A percentile compares a stretch with the other conserved stretches of the same genome.
phyloP scores from a whole-genome alignment of 306 rosid species.

The Inga laurina region DNA sequence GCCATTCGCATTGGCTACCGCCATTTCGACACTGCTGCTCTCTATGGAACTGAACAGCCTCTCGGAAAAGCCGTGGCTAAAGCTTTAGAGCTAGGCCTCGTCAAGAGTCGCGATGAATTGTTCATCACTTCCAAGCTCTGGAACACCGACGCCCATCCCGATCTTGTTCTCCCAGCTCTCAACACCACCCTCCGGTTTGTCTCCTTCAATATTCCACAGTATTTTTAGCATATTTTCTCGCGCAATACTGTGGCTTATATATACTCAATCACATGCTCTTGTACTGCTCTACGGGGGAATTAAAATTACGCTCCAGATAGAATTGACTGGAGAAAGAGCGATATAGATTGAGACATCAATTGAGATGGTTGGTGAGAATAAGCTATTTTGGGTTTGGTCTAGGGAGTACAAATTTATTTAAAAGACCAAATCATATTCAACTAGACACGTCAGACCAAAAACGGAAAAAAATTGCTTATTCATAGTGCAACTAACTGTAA shows the following conservation, averaged over 20 bases:
- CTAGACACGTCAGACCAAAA: background rate
- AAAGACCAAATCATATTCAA: background rate
- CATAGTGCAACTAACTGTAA: background rate
- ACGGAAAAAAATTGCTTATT: background rate
- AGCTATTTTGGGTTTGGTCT: background rate
- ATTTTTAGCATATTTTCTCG: background rate
- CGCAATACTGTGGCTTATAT: background rate
- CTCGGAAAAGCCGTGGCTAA: slow-evolving; percentile 43
- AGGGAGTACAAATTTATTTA: background rate
- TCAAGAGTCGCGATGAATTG: slow-evolving; percentile 44
- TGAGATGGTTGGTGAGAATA: background rate
- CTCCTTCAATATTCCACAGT: background rate
- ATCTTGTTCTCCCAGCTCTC: slow-evolving; percentile 56
- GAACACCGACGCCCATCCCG: slow-evolving; percentile 44
- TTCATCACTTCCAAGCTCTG: slow-evolving; percentile 64
- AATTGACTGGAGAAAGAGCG: background rate
- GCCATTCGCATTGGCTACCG: slow-evolving; percentile 26
- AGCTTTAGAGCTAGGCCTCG: slow-evolving; percentile 43
- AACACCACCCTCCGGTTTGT: slow-evolving; percentile 45
- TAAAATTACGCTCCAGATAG: background rate
- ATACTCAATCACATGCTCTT: no score
- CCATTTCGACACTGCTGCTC: slow-evolving; percentile 46
- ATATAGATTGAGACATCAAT: background rate
- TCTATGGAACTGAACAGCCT: slow-evolving; percentile 40
- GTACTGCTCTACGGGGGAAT: background rate